Conservation (phyloP, 257 asterid species). For the Scutellaria barbata region DNA sequence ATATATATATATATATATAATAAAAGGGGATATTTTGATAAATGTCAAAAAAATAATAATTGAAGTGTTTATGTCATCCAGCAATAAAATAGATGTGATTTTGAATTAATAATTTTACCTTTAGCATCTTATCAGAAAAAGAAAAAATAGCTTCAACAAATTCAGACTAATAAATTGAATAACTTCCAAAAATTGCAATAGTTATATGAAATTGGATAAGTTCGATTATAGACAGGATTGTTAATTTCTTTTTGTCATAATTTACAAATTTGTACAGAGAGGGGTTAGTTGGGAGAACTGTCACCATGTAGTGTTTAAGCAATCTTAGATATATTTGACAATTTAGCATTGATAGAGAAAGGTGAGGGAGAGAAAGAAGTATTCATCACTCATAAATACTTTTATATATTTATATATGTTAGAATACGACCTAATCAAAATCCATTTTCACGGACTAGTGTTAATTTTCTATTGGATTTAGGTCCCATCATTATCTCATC, state of each 20-base stretch:
- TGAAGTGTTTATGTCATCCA: too few species aligned
- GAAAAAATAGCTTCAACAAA: neutral
- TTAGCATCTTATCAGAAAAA: too few species aligned
- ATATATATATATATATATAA: too few species aligned
- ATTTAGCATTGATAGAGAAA: neutral
- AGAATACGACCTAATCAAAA: too few species aligned
- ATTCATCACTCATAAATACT: neutral
- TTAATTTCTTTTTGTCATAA: neutral
- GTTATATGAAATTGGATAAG: slow-evolving; percentile 21
- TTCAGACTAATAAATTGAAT: neutral
- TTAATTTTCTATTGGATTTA: slow-evolving; percentile 6
- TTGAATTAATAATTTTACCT: too few species aligned
- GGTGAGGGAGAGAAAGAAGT: too few species aligned
- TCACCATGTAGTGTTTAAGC: neutral
- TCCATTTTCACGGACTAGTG: slow-evolving; percentile 5
- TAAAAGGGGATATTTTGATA: too few species aligned
- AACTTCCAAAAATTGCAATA: neutral
- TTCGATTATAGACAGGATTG: neutral
- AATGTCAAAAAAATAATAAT: too few species aligned
- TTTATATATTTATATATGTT: neutral
- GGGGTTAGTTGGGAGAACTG: neutral
- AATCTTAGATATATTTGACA: neutral
- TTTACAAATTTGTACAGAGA: neutral
- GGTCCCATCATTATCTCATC: neutral
- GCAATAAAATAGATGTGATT: too few species aligned